phyloP scores from a whole-genome alignment of 352 stramenopile genomes.

The Phytophthora sansomeana region DNA sequence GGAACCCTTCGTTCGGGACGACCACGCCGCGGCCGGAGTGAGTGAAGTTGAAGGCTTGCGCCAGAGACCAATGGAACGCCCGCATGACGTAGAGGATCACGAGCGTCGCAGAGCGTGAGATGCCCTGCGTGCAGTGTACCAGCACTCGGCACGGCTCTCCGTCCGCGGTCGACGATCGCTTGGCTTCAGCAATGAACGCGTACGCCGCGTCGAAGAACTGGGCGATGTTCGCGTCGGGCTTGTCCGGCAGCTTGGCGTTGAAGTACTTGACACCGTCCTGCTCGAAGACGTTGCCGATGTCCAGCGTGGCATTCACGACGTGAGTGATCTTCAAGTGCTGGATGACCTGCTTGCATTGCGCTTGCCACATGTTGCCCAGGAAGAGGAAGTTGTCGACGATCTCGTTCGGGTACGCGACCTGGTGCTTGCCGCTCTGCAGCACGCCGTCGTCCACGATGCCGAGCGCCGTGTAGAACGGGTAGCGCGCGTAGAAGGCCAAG shows the following conservation, averaged over 20 bases:
- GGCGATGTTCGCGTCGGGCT: constrained; percentile 51
- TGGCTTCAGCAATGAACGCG: constrained; percentile 53
- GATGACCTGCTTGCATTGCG: constrained; percentile 58
- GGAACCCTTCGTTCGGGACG: constrained; percentile 70
- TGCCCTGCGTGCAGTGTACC: constrained; percentile 79
- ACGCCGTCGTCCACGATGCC: constrained; percentile 30
- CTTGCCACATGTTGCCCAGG: constrained; percentile 82
- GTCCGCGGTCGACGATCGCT: constrained; percentile 14
- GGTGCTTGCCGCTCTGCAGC: constrained; percentile 39
- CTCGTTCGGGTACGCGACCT: constrained; percentile 79
- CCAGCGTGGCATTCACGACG: constrained; percentile 69
- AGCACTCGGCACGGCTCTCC: constrained; percentile 53
- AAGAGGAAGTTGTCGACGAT: constrained; percentile 72
- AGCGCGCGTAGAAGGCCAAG: constrained; percentile 47
- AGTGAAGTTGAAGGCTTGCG: constrained; percentile 68
- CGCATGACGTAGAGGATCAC: constrained; percentile 81
- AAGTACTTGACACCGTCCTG: constrained; percentile 61
- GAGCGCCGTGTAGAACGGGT: constrained; percentile 73
- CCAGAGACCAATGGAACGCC: constrained; percentile 57
- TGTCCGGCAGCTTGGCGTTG: constrained; percentile 66
- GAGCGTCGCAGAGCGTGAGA: constrained; percentile 73
- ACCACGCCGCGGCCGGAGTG: constrained; percentile 57
- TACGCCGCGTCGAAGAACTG: constrained; percentile 56
- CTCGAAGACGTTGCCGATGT: constrained; percentile 67
- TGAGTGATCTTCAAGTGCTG: constrained; percentile 74